These are phyloP conservation scores for Tanozyma kutaoensis DNA, from an alignment of 805 yeast species.

Conservation along the genomic window DNA sequence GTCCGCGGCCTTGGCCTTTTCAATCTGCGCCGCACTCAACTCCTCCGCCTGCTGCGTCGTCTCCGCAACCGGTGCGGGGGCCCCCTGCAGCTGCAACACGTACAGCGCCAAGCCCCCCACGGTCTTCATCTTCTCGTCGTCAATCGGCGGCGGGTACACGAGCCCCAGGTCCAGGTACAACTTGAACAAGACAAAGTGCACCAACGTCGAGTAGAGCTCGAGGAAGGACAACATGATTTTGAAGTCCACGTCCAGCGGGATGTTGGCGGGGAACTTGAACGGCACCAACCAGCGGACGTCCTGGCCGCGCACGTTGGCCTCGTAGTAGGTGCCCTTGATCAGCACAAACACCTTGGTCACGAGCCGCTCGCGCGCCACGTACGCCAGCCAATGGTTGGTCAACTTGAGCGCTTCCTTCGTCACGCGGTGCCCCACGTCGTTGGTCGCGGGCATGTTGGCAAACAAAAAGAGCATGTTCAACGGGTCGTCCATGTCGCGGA, in stretches of 20 bases:
- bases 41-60: constrained; percentile 19
- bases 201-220: constrained; percentile 86
- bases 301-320: constrained; percentile 82
- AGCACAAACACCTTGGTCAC: constrained; percentile 87
- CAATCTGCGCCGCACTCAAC: constrained; percentile 1
- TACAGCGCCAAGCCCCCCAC: constrained; percentile 84
- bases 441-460: constrained; percentile 91
- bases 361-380: constrained; percentile 70
- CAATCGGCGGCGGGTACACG: constrained; percentile 84
- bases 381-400: constrained; percentile 93
- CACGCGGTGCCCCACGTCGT: constrained; percentile 62
- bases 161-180: constrained; percentile 77
- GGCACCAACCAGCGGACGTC: constrained; percentile 95
- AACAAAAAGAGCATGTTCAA: constrained; percentile 88
- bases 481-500: constrained; percentile 92
- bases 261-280: constrained; percentile 90
- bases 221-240: constrained; percentile 93
- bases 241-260: constrained; percentile 90
- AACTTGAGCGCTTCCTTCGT: constrained; percentile 80
- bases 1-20: constrained; percentile 27
- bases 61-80: neutral
- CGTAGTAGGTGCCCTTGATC: constrained; percentile 93
- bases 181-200: constrained; percentile 78
- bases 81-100: constrained; percentile 39
- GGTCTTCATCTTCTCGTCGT: constrained; percentile 59